phyloP scores from a whole-genome alignment of 2,329 filamentous ascomycete genomes.

The Fusarium torreyae region DNA sequence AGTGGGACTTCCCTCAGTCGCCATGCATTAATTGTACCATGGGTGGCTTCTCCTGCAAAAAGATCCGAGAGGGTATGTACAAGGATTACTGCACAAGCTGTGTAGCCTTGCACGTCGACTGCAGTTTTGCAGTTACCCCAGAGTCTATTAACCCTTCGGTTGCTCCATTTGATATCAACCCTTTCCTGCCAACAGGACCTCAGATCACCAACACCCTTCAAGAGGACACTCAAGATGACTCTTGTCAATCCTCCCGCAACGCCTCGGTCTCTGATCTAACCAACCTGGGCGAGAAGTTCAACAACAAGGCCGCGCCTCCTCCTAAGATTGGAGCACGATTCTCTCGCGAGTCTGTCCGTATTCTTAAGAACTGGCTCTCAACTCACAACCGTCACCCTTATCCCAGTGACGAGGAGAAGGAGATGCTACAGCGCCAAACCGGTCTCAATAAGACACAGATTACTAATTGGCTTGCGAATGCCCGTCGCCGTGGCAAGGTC shows the following conservation, averaged over 20 bases:
- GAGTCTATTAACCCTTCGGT: constrained; percentile 54
- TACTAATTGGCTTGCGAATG: constrained; percentile 93
- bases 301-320: constrained; percentile 52
- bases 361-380: constrained; percentile 87
- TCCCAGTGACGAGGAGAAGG: constrained; percentile 89
- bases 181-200: constrained; percentile 63
- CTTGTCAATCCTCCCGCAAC: constrained; percentile 45
- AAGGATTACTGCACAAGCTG: constrained; percentile 75
- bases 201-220: constrained; percentile 56
- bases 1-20: constrained; percentile 60
- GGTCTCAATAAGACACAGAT: constrained; percentile 88
- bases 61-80: constrained; percentile 71
- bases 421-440: constrained; percentile 82
- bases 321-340: constrained; percentile 83
- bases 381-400: constrained; percentile 88
- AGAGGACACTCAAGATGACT: constrained; percentile 49
- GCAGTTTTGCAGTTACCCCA: constrained; percentile 66
- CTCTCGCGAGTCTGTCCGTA: constrained; percentile 82
- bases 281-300: constrained; percentile 44
- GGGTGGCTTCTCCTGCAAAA: constrained; percentile 72
- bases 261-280: constrained; percentile 50
- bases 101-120: constrained; percentile 71
- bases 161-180: constrained; percentile 61
- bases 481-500: constrained; percentile 85
- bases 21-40: constrained; percentile 68